Evolutionary conservation across 306 rosid genomes (phyloP).

Genomic region (Begonia loranthoides): DNA sequence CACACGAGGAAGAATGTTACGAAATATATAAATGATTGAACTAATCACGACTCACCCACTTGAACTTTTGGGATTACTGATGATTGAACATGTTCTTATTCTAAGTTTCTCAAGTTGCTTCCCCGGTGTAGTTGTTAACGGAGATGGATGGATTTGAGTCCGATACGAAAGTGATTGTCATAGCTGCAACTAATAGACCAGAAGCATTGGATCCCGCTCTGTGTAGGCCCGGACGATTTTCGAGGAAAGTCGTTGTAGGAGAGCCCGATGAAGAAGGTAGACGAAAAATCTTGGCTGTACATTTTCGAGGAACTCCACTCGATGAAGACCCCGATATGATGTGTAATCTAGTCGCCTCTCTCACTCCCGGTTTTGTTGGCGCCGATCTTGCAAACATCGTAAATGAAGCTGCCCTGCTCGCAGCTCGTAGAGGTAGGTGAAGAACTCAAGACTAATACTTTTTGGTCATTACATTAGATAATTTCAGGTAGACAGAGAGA

Average conservation of each 20-base stretch:
- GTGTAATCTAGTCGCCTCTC: conserved; percentile 66
- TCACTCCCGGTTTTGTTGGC: conserved; percentile 81
- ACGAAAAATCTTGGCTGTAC: conserved; percentile 82
- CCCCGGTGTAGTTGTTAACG: conserved; percentile 54
- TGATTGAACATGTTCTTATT: too few relatives aligned
- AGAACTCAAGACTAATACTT: not conserved
- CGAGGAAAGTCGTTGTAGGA: conserved; percentile 81
- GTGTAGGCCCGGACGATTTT: conserved; percentile 97
- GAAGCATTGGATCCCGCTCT: conserved; percentile 93
- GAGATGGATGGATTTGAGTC: conserved; percentile 99
- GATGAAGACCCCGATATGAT: conserved; percentile 62
- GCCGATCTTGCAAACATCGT: conserved; percentile 90
- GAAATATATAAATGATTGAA: too few relatives aligned
- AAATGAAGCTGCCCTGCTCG: conserved; percentile 85
- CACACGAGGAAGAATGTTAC: too few relatives aligned
- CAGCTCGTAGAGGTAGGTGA: conserved; percentile 83
- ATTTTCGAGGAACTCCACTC: conserved; percentile 80
- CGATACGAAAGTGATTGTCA: conserved; percentile 68
- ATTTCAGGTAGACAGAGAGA: too few relatives aligned
- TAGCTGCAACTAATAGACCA: conserved; percentile 93
- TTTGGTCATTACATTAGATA: too few relatives aligned
- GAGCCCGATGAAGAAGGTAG: conserved; percentile 94
- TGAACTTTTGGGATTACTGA: too few relatives aligned
- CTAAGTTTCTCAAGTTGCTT: too few relatives aligned
- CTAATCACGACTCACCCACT: too few relatives aligned